phyloP scores from a whole-genome alignment of 2,329 filamentous ascomycete genomes.

The Neofusicoccum umdonicola region DNA sequence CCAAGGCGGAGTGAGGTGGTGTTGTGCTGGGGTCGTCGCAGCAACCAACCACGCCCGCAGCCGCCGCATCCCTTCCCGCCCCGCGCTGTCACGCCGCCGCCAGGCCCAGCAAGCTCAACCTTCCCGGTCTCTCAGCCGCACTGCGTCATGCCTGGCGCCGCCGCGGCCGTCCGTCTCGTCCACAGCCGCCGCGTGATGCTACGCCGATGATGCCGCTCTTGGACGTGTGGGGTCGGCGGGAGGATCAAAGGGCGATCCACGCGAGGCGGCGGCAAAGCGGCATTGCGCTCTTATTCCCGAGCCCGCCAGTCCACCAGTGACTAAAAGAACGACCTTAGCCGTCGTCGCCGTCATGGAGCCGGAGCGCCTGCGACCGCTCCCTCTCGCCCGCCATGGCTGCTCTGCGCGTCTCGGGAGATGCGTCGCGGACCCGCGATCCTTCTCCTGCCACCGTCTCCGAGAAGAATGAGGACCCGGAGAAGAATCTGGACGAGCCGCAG shows the following conservation, averaged over 20 bases:
- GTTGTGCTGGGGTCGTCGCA: conserved; percentile 2
- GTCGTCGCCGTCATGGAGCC: neutral
- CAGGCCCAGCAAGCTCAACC: neutral
- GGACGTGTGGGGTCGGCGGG: conserved; percentile 3
- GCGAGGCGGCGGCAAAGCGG: neutral
- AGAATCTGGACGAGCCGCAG: conserved; percentile 1
- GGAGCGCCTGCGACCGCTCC: neutral
- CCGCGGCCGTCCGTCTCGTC: neutral
- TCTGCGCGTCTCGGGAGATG: neutral
- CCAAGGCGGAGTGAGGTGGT: neutral
- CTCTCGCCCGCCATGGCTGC: neutral
- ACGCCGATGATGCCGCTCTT: neutral
- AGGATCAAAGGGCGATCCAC: conserved; percentile 3
- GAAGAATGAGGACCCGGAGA: neutral
- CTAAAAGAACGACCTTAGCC: conserved; percentile 1
- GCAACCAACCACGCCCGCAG: neutral
- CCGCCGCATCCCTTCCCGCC: neutral
- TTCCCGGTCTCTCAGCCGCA: neutral
- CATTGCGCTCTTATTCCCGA: conserved; percentile 1
- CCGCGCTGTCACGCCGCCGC: neutral
- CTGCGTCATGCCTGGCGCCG: neutral
- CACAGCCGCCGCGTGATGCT: neutral
- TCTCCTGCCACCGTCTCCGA: neutral
- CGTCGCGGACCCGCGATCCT: neutral
- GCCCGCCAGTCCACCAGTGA: neutral